phyloP scores from a whole-genome alignment of 2,329 filamentous ascomycete genomes.

The Fusarium sambucinum region DNA sequence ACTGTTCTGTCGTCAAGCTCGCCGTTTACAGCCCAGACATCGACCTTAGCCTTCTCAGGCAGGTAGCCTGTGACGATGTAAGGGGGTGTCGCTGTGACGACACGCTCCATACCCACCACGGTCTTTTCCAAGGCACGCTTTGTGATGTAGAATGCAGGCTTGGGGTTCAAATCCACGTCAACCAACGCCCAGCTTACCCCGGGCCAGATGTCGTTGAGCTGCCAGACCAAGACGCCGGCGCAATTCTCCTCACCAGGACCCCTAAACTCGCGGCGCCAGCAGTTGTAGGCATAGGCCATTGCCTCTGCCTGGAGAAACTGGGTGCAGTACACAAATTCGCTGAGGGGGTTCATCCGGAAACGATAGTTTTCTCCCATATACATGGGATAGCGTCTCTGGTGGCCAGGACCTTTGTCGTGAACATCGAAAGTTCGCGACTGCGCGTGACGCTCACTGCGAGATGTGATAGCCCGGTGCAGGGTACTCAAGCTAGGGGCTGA shows the following conservation, averaged over 20 bases:
- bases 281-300: slow-evolving; percentile 10
- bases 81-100: not conserved
- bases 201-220: slow-evolving; percentile 21
- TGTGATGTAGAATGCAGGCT: slow-evolving; percentile 6
- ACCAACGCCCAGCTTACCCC: slow-evolving; percentile 11
- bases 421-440: slow-evolving; percentile 8
- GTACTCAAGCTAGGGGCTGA: not conserved
- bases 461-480: rapidly evolving
- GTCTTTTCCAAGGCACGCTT: slow-evolving; percentile 1
- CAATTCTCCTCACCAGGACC: not conserved
- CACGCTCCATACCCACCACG: not conserved
- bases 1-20: not conserved
- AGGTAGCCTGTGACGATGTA: slow-evolving; percentile 19
- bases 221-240: slow-evolving; percentile 15
- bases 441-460: not conserved
- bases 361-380: slow-evolving; percentile 22
- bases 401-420: slow-evolving; percentile 10
- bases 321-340: slow-evolving; percentile 3
- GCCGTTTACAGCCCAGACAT: slow-evolving; percentile 1
- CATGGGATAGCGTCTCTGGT: slow-evolving; percentile 11
- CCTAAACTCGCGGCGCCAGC: slow-evolving; percentile 16
- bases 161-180: slow-evolving; percentile 3
- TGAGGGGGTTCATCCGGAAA: not conserved
- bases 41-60: not conserved
- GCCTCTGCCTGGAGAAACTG: slow-evolving; percentile 12